Percentiles rank a stretch among this genome's conserved stretches.
Conservation (phyloP, 2,329 filamentous ascomycete genomes). For the Sclerotinia subarctica region DNA sequence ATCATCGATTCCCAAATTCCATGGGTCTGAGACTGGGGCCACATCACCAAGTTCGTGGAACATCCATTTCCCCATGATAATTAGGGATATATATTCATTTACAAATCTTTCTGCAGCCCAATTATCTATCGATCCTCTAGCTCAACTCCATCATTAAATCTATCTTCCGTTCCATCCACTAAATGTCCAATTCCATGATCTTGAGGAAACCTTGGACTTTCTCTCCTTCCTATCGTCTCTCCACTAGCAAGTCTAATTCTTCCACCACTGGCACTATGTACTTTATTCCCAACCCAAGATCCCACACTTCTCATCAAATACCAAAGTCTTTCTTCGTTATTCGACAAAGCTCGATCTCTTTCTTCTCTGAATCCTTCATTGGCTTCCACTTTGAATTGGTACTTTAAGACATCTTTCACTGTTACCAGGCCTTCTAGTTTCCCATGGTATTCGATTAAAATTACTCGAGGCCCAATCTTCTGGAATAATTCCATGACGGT, state of each 20-base stretch:
- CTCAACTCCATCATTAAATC: conserved; percentile 46
- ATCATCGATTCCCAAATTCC: background rate
- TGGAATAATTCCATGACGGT: conserved; percentile 99
- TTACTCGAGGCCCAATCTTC: conserved; percentile 92
- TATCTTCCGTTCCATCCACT: conserved; percentile 51
- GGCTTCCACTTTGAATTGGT: conserved; percentile 93
- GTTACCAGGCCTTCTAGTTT: conserved; percentile 82
- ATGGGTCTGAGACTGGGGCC: background rate
- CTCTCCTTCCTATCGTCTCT: conserved; percentile 40
- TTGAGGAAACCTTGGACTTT: conserved; percentile 20
- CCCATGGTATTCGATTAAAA: conserved; percentile 88
- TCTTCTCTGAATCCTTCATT: conserved; percentile 66
- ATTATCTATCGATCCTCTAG: conserved; percentile 39
- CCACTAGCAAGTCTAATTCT: conserved; percentile 48
- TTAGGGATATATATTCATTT: background rate
- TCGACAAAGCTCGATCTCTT: conserved; percentile 45
- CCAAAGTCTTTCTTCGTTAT: conserved; percentile 66
- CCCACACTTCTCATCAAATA: conserved; percentile 50
- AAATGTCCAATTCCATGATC: conserved; percentile 40
- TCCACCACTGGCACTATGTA: conserved; percentile 54
- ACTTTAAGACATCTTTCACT: conserved; percentile 94
- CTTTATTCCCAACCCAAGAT: conserved; percentile 56
- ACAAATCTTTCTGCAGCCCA: background rate
- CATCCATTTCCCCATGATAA: background rate
- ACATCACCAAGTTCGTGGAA: too few relatives aligned